These are phyloP conservation scores for Inosperma sp. DNA, from an alignment of 768 basidiomycete genomes.

Conservation along the genomic window DNA sequence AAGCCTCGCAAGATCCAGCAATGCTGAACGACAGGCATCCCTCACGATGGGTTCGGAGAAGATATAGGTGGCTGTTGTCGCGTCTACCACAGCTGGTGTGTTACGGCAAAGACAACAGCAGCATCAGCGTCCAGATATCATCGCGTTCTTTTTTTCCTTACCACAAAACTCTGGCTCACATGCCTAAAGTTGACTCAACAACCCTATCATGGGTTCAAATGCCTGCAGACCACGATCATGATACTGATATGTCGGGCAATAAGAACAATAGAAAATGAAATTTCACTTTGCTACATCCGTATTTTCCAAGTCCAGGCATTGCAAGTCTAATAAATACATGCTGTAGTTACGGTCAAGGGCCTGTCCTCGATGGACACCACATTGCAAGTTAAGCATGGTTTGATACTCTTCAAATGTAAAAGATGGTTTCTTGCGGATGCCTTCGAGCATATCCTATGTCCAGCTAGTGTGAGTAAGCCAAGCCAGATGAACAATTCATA, in stretches of 20 bases:
- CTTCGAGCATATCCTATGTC: constrained; percentile 69
- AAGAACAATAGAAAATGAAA: constrained; percentile 1
- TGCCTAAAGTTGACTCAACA: constrained; percentile 27
- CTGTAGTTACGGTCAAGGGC: constrained; percentile 67
- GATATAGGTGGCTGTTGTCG: constrained; percentile 58
- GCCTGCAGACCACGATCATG: background rate
- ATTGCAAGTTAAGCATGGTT: constrained; percentile 83
- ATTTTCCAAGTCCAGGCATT: constrained; percentile 66
- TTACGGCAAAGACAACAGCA: constrained; percentile 17
- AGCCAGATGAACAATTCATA: constrained; percentile 29
- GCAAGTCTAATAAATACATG: constrained; percentile 87
- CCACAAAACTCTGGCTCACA: constrained; percentile 19
- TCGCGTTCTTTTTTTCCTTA: constrained; percentile 26
- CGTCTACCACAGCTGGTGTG: constrained; percentile 54
- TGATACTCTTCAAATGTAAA: constrained; percentile 94
- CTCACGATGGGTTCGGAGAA: constrained; percentile 47
- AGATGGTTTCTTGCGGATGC: constrained; percentile 52
- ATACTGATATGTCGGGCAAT: constrained; percentile 1
- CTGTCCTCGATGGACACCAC: constrained; percentile 66
- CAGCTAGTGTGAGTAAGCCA: background rate
- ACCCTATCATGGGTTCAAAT: constrained; percentile 36
- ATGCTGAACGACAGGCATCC: constrained; percentile 22
- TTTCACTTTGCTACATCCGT: constrained; percentile 25
- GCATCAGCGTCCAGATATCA: constrained; percentile 32
- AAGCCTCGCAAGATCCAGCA: background rate